Base-by-base conservation (phyloP, 805 yeast genomes). In the Cyberlindnera meyerae region DNA sequence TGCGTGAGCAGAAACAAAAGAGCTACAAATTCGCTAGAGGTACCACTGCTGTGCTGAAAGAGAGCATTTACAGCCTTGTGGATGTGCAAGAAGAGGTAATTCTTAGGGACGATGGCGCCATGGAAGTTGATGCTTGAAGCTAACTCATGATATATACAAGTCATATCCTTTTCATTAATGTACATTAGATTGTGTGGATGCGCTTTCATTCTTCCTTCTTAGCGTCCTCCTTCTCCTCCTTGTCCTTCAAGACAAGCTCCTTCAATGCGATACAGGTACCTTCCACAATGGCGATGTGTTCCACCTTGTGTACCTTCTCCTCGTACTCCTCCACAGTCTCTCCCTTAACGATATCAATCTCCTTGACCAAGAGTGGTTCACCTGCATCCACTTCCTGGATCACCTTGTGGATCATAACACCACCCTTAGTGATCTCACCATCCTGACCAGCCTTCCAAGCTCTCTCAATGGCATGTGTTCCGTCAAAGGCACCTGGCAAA, bases 401-500 rank as follows among this genome's bases (percentile, higher is more conserved):
- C n/a, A 93, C 97, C 54, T 82, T 77, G 65, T 93, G 98, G 30
- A 93, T 84, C 98, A 93, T 93, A 36, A 93, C 84, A 2, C 98
- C 98, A 12, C 94, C 96, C 46, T 73, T 75, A 8, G 70, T 49
- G 35, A 79, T 75, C 47, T 76, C 72, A 8, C 96, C 96, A 18
- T 76, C 77, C 55, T 89, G 96, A 26, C 96, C 96, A 11, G 94
- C 95, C 52, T 87, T 69, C 90, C 94, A 93, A 1, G 97, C 95
- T 54, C 97, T 70, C 52, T 93, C 96, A 42, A 93, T 93, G 9
- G 98, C 97, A 63, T 86, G 88, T 9, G 95, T 90, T 5, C 98
- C 98, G 40, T 90, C 97, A 66, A 90, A 93, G 5, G 88, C 88
- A 18, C 96, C 96, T 1, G 98, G 98, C 42, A 93, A 74, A 1